phyloP scores from a whole-genome alignment of 768 basidiomycete genomes.

The Phaeotremella skinneri region DNA sequence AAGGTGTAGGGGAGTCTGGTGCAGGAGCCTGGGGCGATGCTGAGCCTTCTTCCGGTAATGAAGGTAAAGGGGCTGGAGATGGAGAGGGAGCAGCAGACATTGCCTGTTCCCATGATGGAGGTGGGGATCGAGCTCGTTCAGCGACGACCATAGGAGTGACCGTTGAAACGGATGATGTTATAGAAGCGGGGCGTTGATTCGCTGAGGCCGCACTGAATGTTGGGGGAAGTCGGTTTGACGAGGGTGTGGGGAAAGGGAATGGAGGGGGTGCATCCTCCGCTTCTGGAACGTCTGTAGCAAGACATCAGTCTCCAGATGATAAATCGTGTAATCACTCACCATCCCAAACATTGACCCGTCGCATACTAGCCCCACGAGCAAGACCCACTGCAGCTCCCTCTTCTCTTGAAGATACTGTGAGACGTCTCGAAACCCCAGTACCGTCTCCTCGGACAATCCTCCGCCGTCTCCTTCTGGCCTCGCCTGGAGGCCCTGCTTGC shows the following conservation, averaged over 20 bases:
- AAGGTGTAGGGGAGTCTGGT: conserved; percentile 1
- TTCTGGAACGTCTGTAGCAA: conserved; percentile 37
- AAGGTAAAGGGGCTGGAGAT: background rate
- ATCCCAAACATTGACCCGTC: conserved; percentile 46
- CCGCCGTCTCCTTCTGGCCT: conserved; percentile 20
- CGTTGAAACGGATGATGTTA: background rate
- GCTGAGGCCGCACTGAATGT: conserved; percentile 17
- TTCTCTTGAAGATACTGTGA: conserved; percentile 36
- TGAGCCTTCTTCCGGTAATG: conserved; percentile 5
- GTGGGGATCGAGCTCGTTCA: conserved; percentile 30
- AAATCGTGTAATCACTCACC: conserved; percentile 21
- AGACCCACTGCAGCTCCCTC: conserved; percentile 41
- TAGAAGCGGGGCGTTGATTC: conserved; percentile 5
- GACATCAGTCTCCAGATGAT: conserved; percentile 7
- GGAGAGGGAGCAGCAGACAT: conserved; percentile 19
- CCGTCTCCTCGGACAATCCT: conserved; percentile 32
- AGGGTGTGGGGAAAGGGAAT: conserved; percentile 42
- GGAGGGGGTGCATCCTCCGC: conserved; percentile 41
- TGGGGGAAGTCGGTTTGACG: conserved; percentile 29
- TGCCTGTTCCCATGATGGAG: conserved; percentile 39
- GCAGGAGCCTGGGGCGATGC: background rate
- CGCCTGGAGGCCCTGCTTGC: no score
- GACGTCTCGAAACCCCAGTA: conserved; percentile 15
- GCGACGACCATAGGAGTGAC: background rate
- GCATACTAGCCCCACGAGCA: conserved; percentile 48